Evolutionary conservation across 768 basidiomycete genomes (phyloP), one percentile per base, ranked within the genome.

Genomic region (Termitomyces sp.): DNA sequence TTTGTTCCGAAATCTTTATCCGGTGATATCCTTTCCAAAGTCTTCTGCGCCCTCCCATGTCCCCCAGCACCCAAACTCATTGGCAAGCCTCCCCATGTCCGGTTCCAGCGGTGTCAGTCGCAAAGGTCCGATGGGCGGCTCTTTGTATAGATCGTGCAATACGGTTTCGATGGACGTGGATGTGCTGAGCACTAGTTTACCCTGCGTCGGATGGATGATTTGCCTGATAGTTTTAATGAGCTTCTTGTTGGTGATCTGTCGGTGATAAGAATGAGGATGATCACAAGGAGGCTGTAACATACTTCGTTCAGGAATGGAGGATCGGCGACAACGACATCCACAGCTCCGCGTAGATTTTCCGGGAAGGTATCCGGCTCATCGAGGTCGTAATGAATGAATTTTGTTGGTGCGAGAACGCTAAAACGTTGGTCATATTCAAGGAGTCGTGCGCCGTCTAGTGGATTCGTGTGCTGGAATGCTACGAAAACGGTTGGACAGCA

Each of bases 271-370:
- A 54, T 34, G 22, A 56, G 20, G 39, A 39, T 15, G 52, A 39
- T 13, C 13, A 31, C 41, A 65, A 44, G 46, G 34, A n/a, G 9
- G 51, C 42, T 15, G 6, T 46, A 29, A 64, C 71, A 28, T 42
- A 77, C 78, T 68, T 78, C 77, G 51, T 78, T 78, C 36, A 80
- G 63, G 55, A 77, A 80, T 3, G 78, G 77, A 13, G 79, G 79
- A 55, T 80, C 79, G 1, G 71, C 73, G 29, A 80, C 68, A 0
- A 67, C 73, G 18, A 79, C 58, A 55, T 79, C 78, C 9, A 79
- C 64, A 15, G 55, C 60, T 22, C 64, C 72, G 29, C 62, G 66
- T 24, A 77, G 50, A 12, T 58, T 42, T 18, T 69, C 70, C 1
- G 78, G 77, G 56, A 77, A 69, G 6, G 55, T 63, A 29, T 75